Evolutionary conservation across 1,139 yeast species (phyloP), one percentile per base, ranked within the genome.

Genomic region (Candida sojae): DNA sequence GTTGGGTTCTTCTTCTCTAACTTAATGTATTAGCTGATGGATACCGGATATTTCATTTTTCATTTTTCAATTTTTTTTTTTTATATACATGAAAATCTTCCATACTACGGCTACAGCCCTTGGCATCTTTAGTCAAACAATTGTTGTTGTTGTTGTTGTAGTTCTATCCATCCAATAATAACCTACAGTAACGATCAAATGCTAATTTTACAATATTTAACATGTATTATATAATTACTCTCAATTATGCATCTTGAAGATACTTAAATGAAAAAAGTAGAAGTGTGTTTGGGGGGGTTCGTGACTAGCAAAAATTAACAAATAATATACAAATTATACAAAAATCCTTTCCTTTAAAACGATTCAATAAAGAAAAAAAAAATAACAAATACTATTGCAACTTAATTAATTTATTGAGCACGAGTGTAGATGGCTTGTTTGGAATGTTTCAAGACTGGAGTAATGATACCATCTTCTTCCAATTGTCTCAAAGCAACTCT

Each of bases 401-500:
- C 9, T 39, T 39, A 42, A 43, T 29, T 47, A 49, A 58, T 54
- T 61, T 66, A 66, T 52, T 62, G 63, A 72, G 91, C 91, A 80
- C 90, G 86, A 70, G 88, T 82, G 96, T 90, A 95, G 77, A 96
- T 88, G 77, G 86, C 84, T 84, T 95, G 99, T 82, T 89, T 89
- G 72, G 97, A 86, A 89, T 91, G 97, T 76, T 84, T 86, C 70
- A 88, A 85, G 74, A 95, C 88, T 67, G 96, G 92, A 82, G 86
- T 88, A 79, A 95, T 95, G 75, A 89, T 79, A 73, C 99, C 99
- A 69, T 92, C 93, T 61, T 80, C 83, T 82, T 90, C 98, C 76
- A 95, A 89, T 74, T 93, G 97, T 77, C 83, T 85, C 74, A 93
- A 87, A 70, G 98, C 99, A 74, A 90, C 87, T 82, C 99, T 92